These are phyloP conservation scores for Leucoagaricus sp. DNA, from an alignment of 1,284 basidiomycete species.

Conservation along the genomic window DNA sequence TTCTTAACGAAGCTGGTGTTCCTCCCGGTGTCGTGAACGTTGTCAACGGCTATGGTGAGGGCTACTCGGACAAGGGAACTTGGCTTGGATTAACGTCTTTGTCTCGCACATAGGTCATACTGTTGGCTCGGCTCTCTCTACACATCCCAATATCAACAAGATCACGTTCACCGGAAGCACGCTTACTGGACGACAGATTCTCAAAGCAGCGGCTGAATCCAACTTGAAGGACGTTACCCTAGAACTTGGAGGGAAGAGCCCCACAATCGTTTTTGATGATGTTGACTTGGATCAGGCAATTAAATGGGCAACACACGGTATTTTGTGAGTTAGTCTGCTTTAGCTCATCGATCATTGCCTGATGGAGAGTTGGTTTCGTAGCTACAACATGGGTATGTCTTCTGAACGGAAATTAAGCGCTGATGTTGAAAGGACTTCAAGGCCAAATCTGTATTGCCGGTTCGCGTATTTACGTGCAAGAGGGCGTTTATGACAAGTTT, in stretches of 20 bases:
- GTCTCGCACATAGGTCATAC: conserved; percentile 27
- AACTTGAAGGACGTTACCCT: conserved; percentile 90
- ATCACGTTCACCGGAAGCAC: conserved; percentile 78
- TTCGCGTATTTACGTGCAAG: conserved; percentile 85
- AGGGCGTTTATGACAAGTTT: conserved; percentile 81
- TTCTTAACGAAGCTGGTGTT: conserved; percentile 56
- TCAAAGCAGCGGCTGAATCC: conserved; percentile 78
- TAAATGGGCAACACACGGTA: conserved; percentile 78
- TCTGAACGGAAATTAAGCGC: too few species aligned
- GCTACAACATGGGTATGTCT: conserved; percentile 28
- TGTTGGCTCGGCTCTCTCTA: conserved; percentile 52
- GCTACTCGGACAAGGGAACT: neutral
- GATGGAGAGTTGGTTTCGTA: conserved; percentile 4
- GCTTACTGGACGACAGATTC: conserved; percentile 82
- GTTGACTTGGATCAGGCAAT: conserved; percentile 79
- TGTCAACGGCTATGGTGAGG: conserved; percentile 68
- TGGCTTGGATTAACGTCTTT: neutral
- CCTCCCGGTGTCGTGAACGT: conserved; percentile 73
- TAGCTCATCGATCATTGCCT: neutral
- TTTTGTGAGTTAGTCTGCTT: conserved; percentile 57
- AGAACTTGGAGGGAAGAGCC: conserved; percentile 89
- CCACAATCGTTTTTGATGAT: conserved; percentile 81
- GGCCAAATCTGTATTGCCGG: conserved; percentile 80
- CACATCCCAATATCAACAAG: conserved; percentile 70
- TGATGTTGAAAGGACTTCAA: neutral